Evolutionary conservation across 345 rosid genomes (phyloP), one percentile per base, ranked within the genome.

Genomic region (Erodium maritimum): DNA sequence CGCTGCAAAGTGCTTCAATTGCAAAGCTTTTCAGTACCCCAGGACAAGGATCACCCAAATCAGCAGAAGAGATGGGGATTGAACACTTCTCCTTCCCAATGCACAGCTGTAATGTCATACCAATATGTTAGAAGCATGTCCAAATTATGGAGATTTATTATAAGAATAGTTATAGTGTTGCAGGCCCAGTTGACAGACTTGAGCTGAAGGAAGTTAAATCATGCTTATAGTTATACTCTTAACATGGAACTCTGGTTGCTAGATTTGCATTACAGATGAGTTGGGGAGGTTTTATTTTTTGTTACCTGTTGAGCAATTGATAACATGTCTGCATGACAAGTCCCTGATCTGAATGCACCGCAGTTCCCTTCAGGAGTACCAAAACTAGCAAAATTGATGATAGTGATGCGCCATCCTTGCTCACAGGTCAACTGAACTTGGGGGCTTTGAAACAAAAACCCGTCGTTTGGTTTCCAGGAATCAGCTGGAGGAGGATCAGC

Each of bases 321-420:
- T 57, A 61, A 18, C 57, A 72, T 34, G 21, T 77, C 63, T 6
- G 70, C 61, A 33, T 84, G 85, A 50, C 87, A 84, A 45, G 53
- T 10, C 62, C 87, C 87, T 17, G 46, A 64, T 4, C 50, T 62
- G 55, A 79, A 66, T 16, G 72, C 54, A 60, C 91, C 87, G 50
- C 85, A 81, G 18, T 64, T 61, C 61, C 91, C 91, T 59, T 60
- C 67, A 53, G 87, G 83, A 70, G 71, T 70, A 52, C 87, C 91
- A 21, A 73, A 81, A 66, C 83, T 74, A n/a, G 85, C 83, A 59
- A 81, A 84, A 61, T 50, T 74, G 56, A 84, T 57, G 0, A 75
- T 61, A 58, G 73, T 51, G 64, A 81, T 79, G 67, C 2, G 79
- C 91, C 87, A 81, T 52, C 87, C 85, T 62, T 50, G 59, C 53